Base-by-base conservation (phyloP, 805 yeast species). In the Candida maris region DNA sequence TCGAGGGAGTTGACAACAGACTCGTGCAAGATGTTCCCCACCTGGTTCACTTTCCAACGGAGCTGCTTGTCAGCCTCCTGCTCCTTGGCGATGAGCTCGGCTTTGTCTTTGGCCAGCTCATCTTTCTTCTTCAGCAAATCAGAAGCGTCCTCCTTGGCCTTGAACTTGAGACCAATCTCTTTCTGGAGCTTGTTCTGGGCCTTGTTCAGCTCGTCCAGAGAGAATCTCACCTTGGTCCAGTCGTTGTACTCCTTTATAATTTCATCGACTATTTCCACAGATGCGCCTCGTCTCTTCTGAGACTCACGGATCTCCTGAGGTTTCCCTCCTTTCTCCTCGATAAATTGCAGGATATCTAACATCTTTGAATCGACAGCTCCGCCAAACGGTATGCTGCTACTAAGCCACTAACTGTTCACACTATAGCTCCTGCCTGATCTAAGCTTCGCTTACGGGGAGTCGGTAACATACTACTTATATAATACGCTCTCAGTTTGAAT, bases 301-400 rank as follows among this genome's bases (percentile, higher is more conserved):
- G 97, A 89, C 56, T 70, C 77, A 62, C 83, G 83, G 60, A 93
- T 87, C 37, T 70, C 70, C 51, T 89, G 91, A 28, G 98, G 96
- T 63, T 89, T 78, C 45, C 98, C 98, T 41, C 98, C 98, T 67
- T 88, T 91, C 60, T 93, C 98, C 52, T 81, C 95, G 52, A 93
- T 81, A 62, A 93, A 93, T 59, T 85, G 84, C 49, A 82, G 71
- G 49, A 93, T 86, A 64, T 93, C 98, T 67, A 93, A 79, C 98
- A 93, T 91, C 37, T 27, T 48, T 24, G 14, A 30, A 5, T 18
- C 18, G 8, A 31, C 23, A 13, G 9, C n/a, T n/a, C n/a, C n/a
- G n/a, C n/a, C n/a, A n/a, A n/a, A n/a, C n/a, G n/a, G n/a, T n/a
- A n/a, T n/a, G n/a, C n/a, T n/a, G n/a, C n/a, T n/a, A n/a, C n/a